Percentiles rank a stretch among this genome's conserved stretches.
phyloP scores from a whole-genome alignment of 176 grass and related monocot genomes.

The Aegilops tauschii region DNA sequence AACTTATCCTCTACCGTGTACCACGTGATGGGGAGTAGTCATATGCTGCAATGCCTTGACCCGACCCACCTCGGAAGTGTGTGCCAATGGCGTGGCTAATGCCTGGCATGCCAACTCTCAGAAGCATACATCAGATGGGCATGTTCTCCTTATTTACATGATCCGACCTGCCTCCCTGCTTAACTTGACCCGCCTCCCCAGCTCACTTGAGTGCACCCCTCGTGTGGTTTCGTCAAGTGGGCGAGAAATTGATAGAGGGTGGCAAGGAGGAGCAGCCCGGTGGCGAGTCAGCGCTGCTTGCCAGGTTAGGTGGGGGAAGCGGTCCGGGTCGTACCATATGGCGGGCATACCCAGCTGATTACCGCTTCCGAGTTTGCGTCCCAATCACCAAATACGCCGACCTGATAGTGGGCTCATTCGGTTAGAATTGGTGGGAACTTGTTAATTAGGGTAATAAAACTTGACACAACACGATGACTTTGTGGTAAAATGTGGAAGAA shows the following conservation, averaged over 20 bases:
- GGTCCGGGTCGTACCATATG: background rate
- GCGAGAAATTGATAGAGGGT: too few relatives aligned
- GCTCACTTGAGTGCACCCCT: too few relatives aligned
- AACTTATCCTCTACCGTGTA: background rate
- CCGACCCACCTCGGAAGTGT: background rate
- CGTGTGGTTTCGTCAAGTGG: too few relatives aligned
- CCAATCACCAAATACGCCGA: background rate
- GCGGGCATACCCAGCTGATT: background rate
- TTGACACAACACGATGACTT: too few relatives aligned
- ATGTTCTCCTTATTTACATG: too few relatives aligned
- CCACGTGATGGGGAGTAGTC: background rate
- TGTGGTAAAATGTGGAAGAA: too few relatives aligned
- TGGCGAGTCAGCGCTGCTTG: too few relatives aligned
- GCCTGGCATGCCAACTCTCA: background rate
- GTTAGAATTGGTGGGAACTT: too few relatives aligned
- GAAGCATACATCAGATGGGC: background rate
- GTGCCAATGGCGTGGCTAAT: background rate
- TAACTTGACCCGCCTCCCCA: too few relatives aligned
- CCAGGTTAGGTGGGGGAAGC: too few relatives aligned
- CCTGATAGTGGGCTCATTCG: background rate
- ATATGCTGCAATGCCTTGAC: background rate
- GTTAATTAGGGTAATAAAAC: background rate
- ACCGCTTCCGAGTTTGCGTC: background rate
- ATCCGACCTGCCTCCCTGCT: too few relatives aligned
- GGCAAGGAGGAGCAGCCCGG: too few relatives aligned